Percentiles rank a stretch among this genome's conserved stretches.
phyloP scores from a whole-genome alignment of 2,329 filamentous ascomycete genomes.

The Leptosphaerulina australis region DNA sequence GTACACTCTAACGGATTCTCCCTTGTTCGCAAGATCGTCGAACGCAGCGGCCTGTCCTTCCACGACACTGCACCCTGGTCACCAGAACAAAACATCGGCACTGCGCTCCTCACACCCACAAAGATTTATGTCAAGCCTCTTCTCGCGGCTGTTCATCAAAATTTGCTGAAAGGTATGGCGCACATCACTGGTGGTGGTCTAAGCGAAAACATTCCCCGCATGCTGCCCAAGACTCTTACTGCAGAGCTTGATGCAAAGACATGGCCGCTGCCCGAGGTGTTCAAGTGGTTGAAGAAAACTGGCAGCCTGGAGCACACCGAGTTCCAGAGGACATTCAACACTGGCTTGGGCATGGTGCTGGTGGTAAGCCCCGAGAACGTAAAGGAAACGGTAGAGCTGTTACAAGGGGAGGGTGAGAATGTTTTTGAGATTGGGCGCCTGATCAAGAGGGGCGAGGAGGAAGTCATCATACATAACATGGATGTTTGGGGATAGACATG shows the following conservation, averaged over 20 bases:
- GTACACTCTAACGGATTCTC: slow-evolving; percentile 98
- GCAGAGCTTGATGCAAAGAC: slow-evolving; percentile 78
- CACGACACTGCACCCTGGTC: slow-evolving; percentile 79
- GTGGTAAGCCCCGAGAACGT: slow-evolving; percentile 73
- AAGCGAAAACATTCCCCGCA: slow-evolving; percentile 90
- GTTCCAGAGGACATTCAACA: slow-evolving; percentile 94
- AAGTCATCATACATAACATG: slow-evolving; percentile 63
- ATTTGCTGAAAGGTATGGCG: slow-evolving; percentile 85
- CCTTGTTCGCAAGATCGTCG: slow-evolving; percentile 88
- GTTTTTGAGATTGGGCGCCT: slow-evolving; percentile 79
- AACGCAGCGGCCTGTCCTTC: slow-evolving; percentile 73
- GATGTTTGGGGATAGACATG: slow-evolving; percentile 48
- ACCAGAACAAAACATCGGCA: slow-evolving; percentile 66
- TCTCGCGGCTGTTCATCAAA: slow-evolving; percentile 66
- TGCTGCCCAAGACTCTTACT: slow-evolving; percentile 78
- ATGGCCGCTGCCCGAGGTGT: slow-evolving; percentile 80
- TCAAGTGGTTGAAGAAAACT: slow-evolving; percentile 80
- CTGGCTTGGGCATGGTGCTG: slow-evolving; percentile 90
- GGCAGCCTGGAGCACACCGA: slow-evolving; percentile 76
- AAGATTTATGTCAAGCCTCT: slow-evolving; percentile 89
- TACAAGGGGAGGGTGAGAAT: slow-evolving; percentile 73
- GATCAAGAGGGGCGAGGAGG: slow-evolving; percentile 60
- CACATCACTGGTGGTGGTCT: slow-evolving; percentile 97
- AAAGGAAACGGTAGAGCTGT: slow-evolving; percentile 62
- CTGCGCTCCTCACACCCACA: slow-evolving; percentile 84